A percentile compares a stretch with the other conserved stretches of the same genome.
These are phyloP conservation scores for Ramalina intermedia DNA, from an alignment of 495 filamentous ascomycete genomes.

Conservation along the genomic window DNA sequence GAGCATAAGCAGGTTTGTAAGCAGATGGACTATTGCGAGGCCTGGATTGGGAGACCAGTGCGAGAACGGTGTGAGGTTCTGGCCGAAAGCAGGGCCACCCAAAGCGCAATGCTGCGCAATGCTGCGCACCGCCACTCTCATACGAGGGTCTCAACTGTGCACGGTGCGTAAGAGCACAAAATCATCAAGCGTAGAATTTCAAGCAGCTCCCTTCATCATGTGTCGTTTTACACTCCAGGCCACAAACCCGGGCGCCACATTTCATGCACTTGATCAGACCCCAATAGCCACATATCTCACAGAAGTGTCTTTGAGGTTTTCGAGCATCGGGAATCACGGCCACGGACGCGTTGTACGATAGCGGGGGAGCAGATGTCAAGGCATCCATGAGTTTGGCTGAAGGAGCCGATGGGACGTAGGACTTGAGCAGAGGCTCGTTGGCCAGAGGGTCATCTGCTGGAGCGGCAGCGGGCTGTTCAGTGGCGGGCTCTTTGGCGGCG, in stretches of 20 bases:
- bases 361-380: slow-evolving; percentile 53
- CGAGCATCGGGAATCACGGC: slow-evolving; percentile 34
- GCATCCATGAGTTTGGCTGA: slow-evolving; percentile 51
- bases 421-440: slow-evolving; percentile 47
- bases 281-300: slow-evolving; percentile 89
- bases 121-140: too few species aligned
- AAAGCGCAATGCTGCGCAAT: too few species aligned
- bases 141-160: too few species aligned
- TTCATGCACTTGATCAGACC: slow-evolving; percentile 71
- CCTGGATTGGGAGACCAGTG: too few species aligned
- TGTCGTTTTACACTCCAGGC: slow-evolving; percentile 61
- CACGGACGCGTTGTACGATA: slow-evolving; percentile 70
- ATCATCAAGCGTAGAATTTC: slow-evolving; percentile 13
- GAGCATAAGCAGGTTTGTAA: too few species aligned
- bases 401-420: slow-evolving; percentile 47
- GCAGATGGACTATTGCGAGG: too few species aligned
- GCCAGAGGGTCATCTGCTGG: slow-evolving; percentile 22
- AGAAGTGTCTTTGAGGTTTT: slow-evolving; percentile 58
- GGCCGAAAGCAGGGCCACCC: too few species aligned
- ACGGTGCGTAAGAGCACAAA: too few species aligned
- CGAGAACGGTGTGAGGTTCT: too few species aligned
- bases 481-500: background rate
- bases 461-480: background rate
- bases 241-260: slow-evolving; percentile 69
- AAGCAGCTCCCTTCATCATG: slow-evolving; percentile 69